Evolutionary conservation across 169 alveolate genomes (phyloP), one percentile per base, ranked within the genome.

Genomic region (Eimeria acervulina): DNA sequence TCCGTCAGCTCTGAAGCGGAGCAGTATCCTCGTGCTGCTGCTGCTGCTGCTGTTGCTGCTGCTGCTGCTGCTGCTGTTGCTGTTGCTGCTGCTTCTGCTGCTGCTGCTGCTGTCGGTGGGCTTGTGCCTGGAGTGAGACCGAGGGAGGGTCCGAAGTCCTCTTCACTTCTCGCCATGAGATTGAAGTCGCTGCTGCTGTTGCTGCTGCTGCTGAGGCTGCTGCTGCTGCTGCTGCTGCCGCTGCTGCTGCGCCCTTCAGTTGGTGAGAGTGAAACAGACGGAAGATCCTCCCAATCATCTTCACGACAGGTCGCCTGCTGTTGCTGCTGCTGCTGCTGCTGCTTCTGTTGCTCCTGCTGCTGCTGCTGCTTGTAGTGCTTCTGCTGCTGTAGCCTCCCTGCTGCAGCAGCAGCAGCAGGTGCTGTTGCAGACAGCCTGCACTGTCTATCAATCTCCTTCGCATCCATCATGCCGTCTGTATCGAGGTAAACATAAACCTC

Each of bases 381-480:
- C n/a, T 13, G 66, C 26, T 52, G 66, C 80, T 68, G 80, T 23
- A 21, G 80, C 13, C 80, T 23, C 87, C 87, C 17, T 15, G 55
- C n/a, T 36, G 52, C 26, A 6, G 87, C 87, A 76, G 87, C 87
- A 28, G 87, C 87, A 76, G 87, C 38, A 7, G 87, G 52, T 28
- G 26, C 87, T 38, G 87, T 38, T 8, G 87, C 7, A 36, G 87
- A n/a, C 21, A 76, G 47, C 17, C 59, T 42, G 31, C 94, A 88
- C 47, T 66, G 94, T 38, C 31, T 31, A 26, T 55, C 59, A 44
- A 88, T 88, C 13, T 88, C 94, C 47, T 66, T 59, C 2, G 68
- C 63, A 74, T 91, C 63, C 28, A 91, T 63, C 7, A 91, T 55
- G 44, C 95, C 95, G 81, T 91, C 95, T 23, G 95, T 51, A 42